A percentile compares a stretch with the other conserved stretches of the same genome.
Conservation (phyloP, 1,139 yeast species). For the Protomyces inouyei region DNA sequence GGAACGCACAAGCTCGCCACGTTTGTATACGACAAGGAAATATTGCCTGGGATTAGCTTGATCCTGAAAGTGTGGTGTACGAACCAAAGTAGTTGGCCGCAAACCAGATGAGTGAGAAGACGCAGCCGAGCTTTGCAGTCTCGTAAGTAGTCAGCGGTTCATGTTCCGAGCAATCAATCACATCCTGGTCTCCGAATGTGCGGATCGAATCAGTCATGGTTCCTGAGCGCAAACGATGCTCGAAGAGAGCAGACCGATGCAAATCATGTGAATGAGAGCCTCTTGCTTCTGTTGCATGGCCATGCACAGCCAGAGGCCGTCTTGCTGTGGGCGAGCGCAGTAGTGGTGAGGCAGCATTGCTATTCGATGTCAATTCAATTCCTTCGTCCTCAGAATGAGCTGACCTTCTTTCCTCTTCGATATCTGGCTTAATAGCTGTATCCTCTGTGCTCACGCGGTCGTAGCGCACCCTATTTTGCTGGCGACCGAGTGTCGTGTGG, state of each 20-base stretch:
- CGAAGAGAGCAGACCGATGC: neutral
- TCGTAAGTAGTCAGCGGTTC: conserved; percentile 36
- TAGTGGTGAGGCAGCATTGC: neutral
- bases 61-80: conserved; percentile 80
- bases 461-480: neutral
- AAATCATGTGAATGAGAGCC: too few relatives aligned
- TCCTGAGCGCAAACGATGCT: conserved; percentile 12
- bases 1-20: conserved; percentile 26
- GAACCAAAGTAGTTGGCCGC: conserved; percentile 82
- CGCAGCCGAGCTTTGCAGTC: conserved; percentile 56
- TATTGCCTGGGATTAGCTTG: conserved; percentile 49
- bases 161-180: conserved; percentile 2
- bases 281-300: neutral
- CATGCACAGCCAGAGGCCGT: neutral
- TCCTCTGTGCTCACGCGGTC: neutral
- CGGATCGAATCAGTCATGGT: conserved; percentile 14
- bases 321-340: neutral
- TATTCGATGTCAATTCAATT: neutral
- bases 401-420: neutral
- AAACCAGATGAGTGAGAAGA: conserved; percentile 86
- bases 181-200: conserved; percentile 17
- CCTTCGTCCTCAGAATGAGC: neutral
- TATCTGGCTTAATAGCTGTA: neutral
- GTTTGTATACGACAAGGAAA: conserved; percentile 24
- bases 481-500: neutral